phyloP scores from a whole-genome alignment of 176 grass and related monocot species.

The Cymbopogon citratus region DNA sequence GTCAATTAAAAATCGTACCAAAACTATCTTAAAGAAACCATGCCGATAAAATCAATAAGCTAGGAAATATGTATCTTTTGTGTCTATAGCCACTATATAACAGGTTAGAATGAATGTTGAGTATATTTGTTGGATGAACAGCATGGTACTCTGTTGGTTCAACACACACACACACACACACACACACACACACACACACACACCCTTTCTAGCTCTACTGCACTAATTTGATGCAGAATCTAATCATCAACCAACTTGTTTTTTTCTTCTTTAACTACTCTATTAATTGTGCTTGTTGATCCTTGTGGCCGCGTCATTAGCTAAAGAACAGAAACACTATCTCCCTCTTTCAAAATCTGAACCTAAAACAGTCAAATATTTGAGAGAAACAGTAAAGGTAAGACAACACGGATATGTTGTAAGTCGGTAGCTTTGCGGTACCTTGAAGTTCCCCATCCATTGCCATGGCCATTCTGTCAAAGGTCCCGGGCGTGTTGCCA shows the following conservation, averaged over 20 bases:
- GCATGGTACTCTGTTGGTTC: background rate
- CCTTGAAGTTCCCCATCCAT: conserved; percentile 86
- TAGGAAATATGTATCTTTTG: background rate
- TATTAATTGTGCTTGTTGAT: background rate
- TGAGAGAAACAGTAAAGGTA: background rate
- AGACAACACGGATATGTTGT: background rate
- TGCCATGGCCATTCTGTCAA: conserved; percentile 94
- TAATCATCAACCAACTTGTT: background rate
- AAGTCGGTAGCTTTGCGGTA: conserved; percentile 11
- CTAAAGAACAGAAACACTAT: background rate
- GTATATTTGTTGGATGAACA: background rate
- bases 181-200: too few species aligned
- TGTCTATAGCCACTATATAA: background rate
- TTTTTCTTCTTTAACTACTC: background rate
- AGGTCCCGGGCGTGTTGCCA: conserved; percentile 75
- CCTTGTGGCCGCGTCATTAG: background rate
- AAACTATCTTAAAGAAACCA: background rate
- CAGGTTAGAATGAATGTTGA: background rate
- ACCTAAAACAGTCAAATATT: background rate
- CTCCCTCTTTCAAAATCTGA: background rate
- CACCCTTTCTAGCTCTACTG: background rate
- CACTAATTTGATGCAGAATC: background rate
- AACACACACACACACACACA: too few species aligned
- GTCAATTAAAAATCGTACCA: background rate
- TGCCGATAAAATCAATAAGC: background rate